A percentile compares a stretch with the other conserved stretches of the same genome.
These are phyloP conservation scores for Candida gorgasii DNA, from an alignment of 805 yeast genomes.

Conservation along the genomic window DNA sequence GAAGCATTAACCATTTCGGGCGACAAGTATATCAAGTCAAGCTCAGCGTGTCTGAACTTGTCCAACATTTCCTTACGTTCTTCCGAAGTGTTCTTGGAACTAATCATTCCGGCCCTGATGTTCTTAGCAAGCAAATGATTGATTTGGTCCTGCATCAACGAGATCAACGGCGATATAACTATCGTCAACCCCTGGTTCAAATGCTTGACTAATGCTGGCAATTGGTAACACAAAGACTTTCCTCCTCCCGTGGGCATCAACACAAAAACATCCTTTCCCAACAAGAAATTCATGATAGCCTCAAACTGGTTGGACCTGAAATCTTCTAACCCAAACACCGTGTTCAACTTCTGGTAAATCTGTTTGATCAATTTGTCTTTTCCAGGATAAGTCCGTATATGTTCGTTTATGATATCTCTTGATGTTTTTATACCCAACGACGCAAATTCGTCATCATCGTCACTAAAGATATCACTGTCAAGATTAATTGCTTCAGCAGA, in stretches of 20 bases:
- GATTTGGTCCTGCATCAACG: conserved; percentile 97
- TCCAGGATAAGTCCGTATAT: conserved; percentile 28
- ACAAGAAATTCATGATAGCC: conserved; percentile 74
- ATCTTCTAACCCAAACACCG: conserved; percentile 59
- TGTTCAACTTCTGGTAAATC: conserved; percentile 54
- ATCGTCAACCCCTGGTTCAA: conserved; percentile 78
- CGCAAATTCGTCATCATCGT: conserved; percentile 21
- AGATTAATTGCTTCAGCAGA: neutral
- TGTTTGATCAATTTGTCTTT: conserved; percentile 67
- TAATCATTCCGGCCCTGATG: conserved; percentile 85
- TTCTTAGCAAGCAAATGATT: conserved; percentile 67
- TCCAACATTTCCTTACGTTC: conserved; percentile 66
- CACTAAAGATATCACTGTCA: conserved; percentile 13
- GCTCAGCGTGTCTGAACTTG: conserved; percentile 60
- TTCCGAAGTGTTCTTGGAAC: conserved; percentile 66
- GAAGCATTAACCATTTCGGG: conserved; percentile 93
- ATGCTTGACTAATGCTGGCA: conserved; percentile 75
- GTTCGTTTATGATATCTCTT: conserved; percentile 13
- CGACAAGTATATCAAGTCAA: conserved; percentile 81
- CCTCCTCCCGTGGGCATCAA: conserved; percentile 99
- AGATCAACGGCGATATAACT: conserved; percentile 91
- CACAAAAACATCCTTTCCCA: conserved; percentile 87
- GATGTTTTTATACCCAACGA: conserved; percentile 25
- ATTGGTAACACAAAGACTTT: conserved; percentile 90
- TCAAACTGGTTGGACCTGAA: conserved; percentile 86